Percentiles rank a stretch among this genome's conserved stretches.
These are phyloP conservation scores for Saturnispora sekii DNA, from an alignment of 805 yeast genomes.

Conservation along the genomic window DNA sequence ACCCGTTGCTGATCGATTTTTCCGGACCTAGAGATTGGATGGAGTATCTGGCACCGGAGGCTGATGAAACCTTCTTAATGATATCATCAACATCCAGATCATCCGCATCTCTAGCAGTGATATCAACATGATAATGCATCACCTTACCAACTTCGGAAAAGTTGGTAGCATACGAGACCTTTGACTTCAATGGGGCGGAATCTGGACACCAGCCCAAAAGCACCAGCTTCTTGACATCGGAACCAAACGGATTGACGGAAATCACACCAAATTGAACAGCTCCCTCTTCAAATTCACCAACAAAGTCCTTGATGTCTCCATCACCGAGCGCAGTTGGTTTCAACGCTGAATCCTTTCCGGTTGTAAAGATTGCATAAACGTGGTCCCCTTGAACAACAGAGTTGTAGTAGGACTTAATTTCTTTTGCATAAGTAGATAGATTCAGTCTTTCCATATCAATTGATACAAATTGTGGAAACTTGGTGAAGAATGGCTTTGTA, in stretches of 20 bases:
- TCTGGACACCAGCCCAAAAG: constrained; percentile 97
- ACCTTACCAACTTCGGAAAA: constrained; percentile 65
- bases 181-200: constrained; percentile 72
- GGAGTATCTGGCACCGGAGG: constrained; percentile 94
- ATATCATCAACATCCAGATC: constrained; percentile 78
- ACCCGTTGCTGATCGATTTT: constrained; percentile 20
- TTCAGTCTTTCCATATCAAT: constrained; percentile 44
- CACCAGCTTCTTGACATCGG: constrained; percentile 76
- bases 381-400: constrained; percentile 71
- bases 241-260: constrained; percentile 82
- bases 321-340: constrained; percentile 43
- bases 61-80: constrained; percentile 67
- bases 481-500: too few species aligned
- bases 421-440: constrained; percentile 60
- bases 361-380: constrained; percentile 75
- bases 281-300: constrained; percentile 75
- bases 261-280: constrained; percentile 85
- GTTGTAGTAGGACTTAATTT: constrained; percentile 66
- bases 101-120: constrained; percentile 90
- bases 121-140: constrained; percentile 88
- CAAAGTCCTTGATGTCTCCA: constrained; percentile 68
- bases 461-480: neutral
- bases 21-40: constrained; percentile 33
- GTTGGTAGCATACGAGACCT: constrained; percentile 68
- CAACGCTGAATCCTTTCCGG: constrained; percentile 45